Evolutionary conservation across 495 filamentous ascomycete genomes (phyloP).

Genomic region (Talaromyces liani): DNA sequence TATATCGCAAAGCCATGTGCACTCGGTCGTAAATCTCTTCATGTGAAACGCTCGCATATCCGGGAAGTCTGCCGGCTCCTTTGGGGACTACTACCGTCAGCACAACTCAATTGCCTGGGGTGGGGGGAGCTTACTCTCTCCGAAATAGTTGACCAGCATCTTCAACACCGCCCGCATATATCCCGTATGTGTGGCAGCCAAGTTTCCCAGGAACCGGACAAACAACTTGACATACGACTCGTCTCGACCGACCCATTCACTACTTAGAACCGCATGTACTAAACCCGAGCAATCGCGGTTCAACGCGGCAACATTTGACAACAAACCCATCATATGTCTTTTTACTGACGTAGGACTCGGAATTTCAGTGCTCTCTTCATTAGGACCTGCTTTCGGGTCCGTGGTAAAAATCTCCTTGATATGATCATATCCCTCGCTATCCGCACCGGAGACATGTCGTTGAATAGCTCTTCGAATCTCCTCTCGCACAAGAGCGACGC

Average conservation of each 20-base stretch:
- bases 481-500: conserved; percentile 51
- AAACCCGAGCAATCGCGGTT: conserved; percentile 66
- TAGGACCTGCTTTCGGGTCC: conserved; percentile 28
- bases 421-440: conserved; percentile 63
- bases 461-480: conserved; percentile 71
- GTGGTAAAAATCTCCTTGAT: conserved; percentile 61
- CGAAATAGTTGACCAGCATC: conserved; percentile 75
- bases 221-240: conserved; percentile 73
- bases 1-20: conserved; percentile 66
- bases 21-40: conserved; percentile 57
- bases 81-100: conserved; percentile 23
- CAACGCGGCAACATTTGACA: conserved; percentile 63
- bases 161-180: conserved; percentile 57
- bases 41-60: conserved; percentile 49
- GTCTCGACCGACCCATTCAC: conserved; percentile 79
- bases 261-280: conserved; percentile 62
- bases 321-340: conserved; percentile 69
- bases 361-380: conserved; percentile 30
- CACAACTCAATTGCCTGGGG: no score
- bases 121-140: conserved; percentile 31
- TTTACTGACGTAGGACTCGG: conserved; percentile 51
- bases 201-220: conserved; percentile 68
- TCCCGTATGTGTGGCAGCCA: conserved; percentile 70
- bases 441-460: conserved; percentile 49
- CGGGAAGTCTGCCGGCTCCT: conserved; percentile 50